Evolutionary conservation across 805 yeast genomes (phyloP), one percentile per base, ranked within the genome.

Genomic region (Saturnispora ahearnii): DNA sequence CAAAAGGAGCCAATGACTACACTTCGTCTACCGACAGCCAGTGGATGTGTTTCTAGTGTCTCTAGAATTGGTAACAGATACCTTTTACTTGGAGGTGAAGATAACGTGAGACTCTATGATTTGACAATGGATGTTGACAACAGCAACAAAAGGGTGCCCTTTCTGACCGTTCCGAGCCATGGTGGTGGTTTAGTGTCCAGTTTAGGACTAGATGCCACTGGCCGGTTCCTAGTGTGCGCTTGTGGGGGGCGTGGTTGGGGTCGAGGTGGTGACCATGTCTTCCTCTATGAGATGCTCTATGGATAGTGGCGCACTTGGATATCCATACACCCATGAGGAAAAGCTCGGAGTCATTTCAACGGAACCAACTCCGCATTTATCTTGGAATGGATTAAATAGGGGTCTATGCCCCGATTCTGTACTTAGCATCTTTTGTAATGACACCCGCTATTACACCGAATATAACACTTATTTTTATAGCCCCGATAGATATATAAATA

Each of bases 171-270:
- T 10, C 96, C 99, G 0, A 98, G 99, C 0, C 98, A 93, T 64
- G 96, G 87, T 61, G 98, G 99, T 45, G 96, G 97, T 28, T 78
- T 80, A 3, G 70, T 93, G 32, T 84, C 95, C 44, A 79, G 81
- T 47, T 69, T 93, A 54, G 73, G 78, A 49, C 82, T 90, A 22
- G 44, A 41, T n/a, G 44, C 21, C 21, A 41, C 44, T 2, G 87
- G 95, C 37, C 69, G 93, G 53, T 93, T 86, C 63, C 73, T 93
- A 83, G 76, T 91, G 5, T 84, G 96, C 59, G 82, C 97, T 0
- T 84, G 95, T 62, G 99, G 99, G 9, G 87, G 86, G 54, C 76
- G 97, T 59, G 99, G 99, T 5, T 91, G 97, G 97, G 89, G 84
- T 57, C 89, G 95, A 3, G 69, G 84, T 24, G 83, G 93, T 1